Base-by-base conservation (phyloP, 345 rosid species). In the Luvunga scandens region DNA sequence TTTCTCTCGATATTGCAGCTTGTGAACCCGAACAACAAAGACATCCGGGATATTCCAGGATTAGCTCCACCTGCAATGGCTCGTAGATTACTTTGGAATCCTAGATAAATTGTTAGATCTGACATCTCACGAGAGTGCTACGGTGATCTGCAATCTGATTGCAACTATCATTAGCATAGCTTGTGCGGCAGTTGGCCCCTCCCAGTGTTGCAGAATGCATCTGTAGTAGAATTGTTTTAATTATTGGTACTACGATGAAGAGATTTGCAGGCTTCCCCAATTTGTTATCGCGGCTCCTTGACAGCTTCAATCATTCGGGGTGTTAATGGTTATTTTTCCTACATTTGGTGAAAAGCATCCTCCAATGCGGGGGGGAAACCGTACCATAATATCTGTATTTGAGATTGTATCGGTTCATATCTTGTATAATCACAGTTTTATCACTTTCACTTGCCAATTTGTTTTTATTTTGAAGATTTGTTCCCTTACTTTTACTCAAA, bases 1-100 rank as follows among this genome's bases (percentile, higher is more conserved):
- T 42, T 39, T 60, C 63, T 4, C 18, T 33, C 55, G 62, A 34
- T 22, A 1, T 53, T 67, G 36, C 91, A 96, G 99, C 81, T 96
- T 66, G 97, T 92, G 85, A 83, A 91, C 86, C 99, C 99, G 25
- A 87, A 85, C 77, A 94, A 94, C 91, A 94, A 92, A 81, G 95
- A 92, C 84, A 91, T 94, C 80, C 91, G 89, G 9, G 92, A 84
- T 81, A 90, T 96, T 79, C 98, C 99, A 1, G 99, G 98, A 50
- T 66, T 96, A 82, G 98, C 98, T 14, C 98, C 99, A 56, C 99
- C 99, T 65, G 98, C 91, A 16, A 88, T 84, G 88, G 75, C 77
- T 72, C 88, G 99, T 59, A 91, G 87, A 79, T 86, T 95, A 75
- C 98, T 95, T 79, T 93, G 92, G 96, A 75, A 72, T 81, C 78